Base-by-base conservation (phyloP, 106 monocot genomes). In the Ottelia alismoides region DNA sequence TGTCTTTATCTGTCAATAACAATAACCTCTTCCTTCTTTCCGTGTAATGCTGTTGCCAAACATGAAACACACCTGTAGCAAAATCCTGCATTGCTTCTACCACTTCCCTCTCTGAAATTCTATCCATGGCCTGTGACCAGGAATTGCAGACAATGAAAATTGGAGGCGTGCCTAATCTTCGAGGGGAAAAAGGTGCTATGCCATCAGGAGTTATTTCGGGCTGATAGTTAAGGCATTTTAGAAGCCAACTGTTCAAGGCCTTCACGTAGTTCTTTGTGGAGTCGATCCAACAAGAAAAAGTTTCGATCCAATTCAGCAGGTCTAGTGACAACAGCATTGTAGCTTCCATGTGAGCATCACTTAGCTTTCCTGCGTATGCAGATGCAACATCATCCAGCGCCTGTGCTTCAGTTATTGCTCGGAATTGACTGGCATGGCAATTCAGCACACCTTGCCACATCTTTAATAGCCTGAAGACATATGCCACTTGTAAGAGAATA, bases 81-180 rank as follows among this genome's bases (percentile, higher is more conserved):
- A 79, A 86, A 58, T 66, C 59, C 56, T 71, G 51, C 73, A 86
- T 79, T 12, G 76, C 52, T 21, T 66, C 71, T 45, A 92, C n/a
- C 17, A 68, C 59, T 51, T 68, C 68, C 20, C 3, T 12, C 56
- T 89, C 96, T 22, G 81, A 81, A 27, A 76, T 61, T 57, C 55
- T 67, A 25, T 78, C 85, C 27, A 96, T 71, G 16, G 78, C 79
- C 60, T 89, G 81, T 49, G 78, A 81, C 96, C 96, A 96, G 56
- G 47, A 45, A 55, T 96, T 85, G 35, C 78, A 82, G 16, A 85
- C 79, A 18, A 96, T 66, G 69, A 96, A 89, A 1, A 89, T 58
- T 19, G 74, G 74, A 21, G 96, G 96, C 30, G 96, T 85, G 20
- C 96, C 96, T 20, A 88, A 62, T 52, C 84, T 74, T 61, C 88